Conservation (phyloP, 2,329 filamentous ascomycete genomes). For the Fusarium anguioides region DNA sequence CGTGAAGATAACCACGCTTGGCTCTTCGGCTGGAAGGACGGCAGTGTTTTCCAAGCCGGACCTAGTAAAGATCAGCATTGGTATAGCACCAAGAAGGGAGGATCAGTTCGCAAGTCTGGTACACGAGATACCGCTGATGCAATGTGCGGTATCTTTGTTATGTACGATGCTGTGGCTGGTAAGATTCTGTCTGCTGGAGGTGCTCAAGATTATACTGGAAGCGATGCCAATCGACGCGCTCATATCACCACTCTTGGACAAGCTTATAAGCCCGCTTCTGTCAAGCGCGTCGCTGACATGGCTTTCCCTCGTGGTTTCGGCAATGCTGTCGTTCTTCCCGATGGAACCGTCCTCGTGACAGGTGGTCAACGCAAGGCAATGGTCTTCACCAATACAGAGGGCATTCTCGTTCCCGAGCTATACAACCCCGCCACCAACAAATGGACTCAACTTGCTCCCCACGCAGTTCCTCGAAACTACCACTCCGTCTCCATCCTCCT, state of each 20-base stretch:
- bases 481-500: constrained; percentile 62
- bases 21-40: constrained; percentile 57
- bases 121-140: constrained; percentile 54
- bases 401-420: constrained; percentile 57
- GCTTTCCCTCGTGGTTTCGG: constrained; percentile 54
- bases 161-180: constrained; percentile 67
- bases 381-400: constrained; percentile 58
- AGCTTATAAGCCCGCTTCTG: constrained; percentile 23
- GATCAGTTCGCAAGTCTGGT: constrained; percentile 40
- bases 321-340: constrained; percentile 58
- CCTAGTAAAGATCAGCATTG: constrained; percentile 67
- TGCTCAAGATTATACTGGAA: constrained; percentile 55
- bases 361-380: constrained; percentile 51
- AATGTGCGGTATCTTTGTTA: constrained; percentile 65
- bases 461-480: constrained; percentile 59
- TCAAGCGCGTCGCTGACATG: constrained; percentile 47
- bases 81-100: constrained; percentile 60
- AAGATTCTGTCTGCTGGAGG: constrained; percentile 65
- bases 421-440: constrained; percentile 56
- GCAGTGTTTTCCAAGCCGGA: constrained; percentile 65
- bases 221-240: constrained; percentile 54
- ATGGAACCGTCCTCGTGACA: constrained; percentile 57
- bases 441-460: constrained; percentile 53
- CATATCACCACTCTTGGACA: constrained; percentile 60
- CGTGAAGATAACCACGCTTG: constrained; percentile 52